Evolutionary conservation across 2,329 filamentous ascomycete genomes (phyloP), one percentile per base, ranked within the genome.

Genomic region (Fusarium azukiicola): DNA sequence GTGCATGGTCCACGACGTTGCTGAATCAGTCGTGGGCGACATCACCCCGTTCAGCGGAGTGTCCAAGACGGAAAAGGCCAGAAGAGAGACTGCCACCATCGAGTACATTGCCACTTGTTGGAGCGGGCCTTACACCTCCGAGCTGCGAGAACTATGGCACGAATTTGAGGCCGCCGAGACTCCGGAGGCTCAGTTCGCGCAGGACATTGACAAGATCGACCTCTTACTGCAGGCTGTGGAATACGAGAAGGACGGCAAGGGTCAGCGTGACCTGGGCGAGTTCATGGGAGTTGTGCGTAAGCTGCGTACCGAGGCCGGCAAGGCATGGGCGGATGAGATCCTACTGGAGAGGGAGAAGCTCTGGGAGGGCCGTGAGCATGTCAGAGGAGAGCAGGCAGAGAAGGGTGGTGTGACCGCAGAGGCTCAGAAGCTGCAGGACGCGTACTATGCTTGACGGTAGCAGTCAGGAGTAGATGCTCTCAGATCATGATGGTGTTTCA

Each of bases 171-270:
- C 97, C 81, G 94, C 94, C 38, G 85, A 95, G 88, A 99, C 97
- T 19, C 89, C 94, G 21, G 97, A 99, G 86, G 96, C 95, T 81
- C 91, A 94, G 75, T 99, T 97, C 80, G 98, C 99, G 46, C 98
- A 99, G 85, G 98, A 99, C 86, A 93, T 99, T 72, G 98, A 99
- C 89, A 99, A 99, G 93, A 94, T 99, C 85, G 98, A 99, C 89
- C 90, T 99, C 79, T 89, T 99, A 75, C 89, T 98, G 83, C 98
- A 99, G 89, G 99, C 99, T 95, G 90, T 98, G 49, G 98, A 99
- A 87, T 99, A 99, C 84, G 98, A 99, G 92, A 95, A 95, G 81
- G 88, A 91, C 21, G 90, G 93, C 67, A 88, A 94, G 69, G 93
- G 93, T 46, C 87, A 89, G 78, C 87, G 96, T 44, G 96, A 99